Conservation (phyloP, 176 grass and related monocot genomes). For the Triticum aestivum region DNA sequence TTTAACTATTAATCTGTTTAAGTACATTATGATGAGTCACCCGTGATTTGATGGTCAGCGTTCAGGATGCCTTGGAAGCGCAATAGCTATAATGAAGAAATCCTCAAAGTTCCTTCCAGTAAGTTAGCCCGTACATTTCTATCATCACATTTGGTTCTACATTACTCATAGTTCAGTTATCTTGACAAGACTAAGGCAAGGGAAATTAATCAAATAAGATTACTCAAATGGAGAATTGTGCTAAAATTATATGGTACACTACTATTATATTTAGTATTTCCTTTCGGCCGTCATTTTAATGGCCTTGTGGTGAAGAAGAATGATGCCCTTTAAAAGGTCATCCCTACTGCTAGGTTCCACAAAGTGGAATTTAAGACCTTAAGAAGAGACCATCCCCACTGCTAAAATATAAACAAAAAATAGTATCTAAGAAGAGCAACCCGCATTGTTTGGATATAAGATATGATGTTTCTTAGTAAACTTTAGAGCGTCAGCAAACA, state of each 20-base stretch:
- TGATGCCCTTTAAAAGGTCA: not conserved
- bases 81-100: conserved; percentile 24
- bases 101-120: conserved; percentile 22
- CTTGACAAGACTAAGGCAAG: not conserved
- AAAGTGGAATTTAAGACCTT: not conserved
- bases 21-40: conserved; percentile 1
- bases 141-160: not conserved
- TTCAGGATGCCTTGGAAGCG: conserved; percentile 22
- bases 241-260: conserved; percentile 1
- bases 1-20: not conserved
- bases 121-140: conserved; percentile 10
- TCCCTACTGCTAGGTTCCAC: not conserved
- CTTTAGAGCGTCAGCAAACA: conserved; percentile 15
- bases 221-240: not conserved
- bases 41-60: conserved; percentile 15
- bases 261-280: not conserved
- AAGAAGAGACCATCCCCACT: not conserved
- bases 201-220: not conserved
- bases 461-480: not conserved
- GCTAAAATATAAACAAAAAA: not conserved
- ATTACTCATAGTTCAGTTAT: not conserved
- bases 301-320: not conserved
- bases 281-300: conserved; percentile 12
- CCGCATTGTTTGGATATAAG: not conserved
- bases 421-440: not conserved